Base-by-base conservation (phyloP, 2,329 filamentous ascomycete genomes). In the Graphium sp. region DNA sequence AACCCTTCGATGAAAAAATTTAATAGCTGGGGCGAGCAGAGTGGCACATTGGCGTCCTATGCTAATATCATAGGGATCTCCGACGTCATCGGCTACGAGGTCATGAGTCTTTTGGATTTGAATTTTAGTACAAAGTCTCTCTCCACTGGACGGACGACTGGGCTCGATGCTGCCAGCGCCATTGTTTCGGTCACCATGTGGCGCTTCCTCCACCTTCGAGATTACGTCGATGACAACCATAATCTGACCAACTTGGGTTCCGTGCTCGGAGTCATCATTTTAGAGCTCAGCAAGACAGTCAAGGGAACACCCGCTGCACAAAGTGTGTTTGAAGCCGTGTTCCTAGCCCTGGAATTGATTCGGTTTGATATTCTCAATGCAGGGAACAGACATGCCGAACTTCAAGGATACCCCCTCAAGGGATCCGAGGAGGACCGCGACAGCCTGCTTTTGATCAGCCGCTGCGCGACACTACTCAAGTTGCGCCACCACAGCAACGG, bases 201-300 rank as follows among this genome's bases (percentile, higher is more conserved):
- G 78, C 72, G 84, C 31, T 89, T 94, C 51, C 62, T 98, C 14
- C 82, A 93, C 45, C 62, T 95, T 27, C 73, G 85, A 34, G 84
- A 77, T 15, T 98, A 94, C 43, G 63, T 92, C 26, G 63, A 74
- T 28, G 60, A 68, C 26, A 87, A 95, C 50, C 69, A 74, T 34
- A 22, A 32, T 5, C 62, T 94, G 35, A 93, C 85, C 7, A 53
- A 60, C 7, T 93, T 84, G 83, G 89, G 87, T 11, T 72, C 74
- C 41, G 81, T 81, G 13, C 60, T 95, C 22, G 72, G 74, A 18
- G 67, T 69, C 18, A 74, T 79, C 4, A 55, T 92, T 16, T 58
- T 73, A 32, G 56, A 63, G 7, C 52, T 85, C 14, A 56, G 71
- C 37, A 64, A 68, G 24, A 60, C 59, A 9, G 54, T 57, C 24